These are phyloP conservation scores for Irpex lacteus DNA, from an alignment of 1,284 basidiomycete genomes.

Conservation along the genomic window DNA sequence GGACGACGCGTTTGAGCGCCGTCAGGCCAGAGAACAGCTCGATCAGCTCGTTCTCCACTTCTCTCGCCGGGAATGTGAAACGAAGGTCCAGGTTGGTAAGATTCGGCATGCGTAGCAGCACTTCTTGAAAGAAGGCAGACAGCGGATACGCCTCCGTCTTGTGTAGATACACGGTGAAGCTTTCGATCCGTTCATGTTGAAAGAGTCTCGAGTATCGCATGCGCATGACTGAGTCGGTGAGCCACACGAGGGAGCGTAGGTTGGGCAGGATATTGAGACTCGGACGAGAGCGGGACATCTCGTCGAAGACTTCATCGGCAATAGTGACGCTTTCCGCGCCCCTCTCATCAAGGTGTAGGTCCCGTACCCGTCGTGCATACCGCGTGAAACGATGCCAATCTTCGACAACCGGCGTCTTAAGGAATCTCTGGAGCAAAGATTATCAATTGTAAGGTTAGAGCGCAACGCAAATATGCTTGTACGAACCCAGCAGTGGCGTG, in stretches of 20 bases:
- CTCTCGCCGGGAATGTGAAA: slow-evolving; percentile 32
- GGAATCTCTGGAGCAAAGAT: no score
- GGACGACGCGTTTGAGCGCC: slow-evolving; percentile 44
- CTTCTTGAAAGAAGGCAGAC: slow-evolving; percentile 43
- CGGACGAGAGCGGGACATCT: slow-evolving; percentile 52
- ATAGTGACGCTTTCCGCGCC: background rate
- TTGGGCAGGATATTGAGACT: slow-evolving; percentile 51
- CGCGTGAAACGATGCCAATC: slow-evolving; percentile 57
- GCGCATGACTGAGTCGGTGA: slow-evolving; percentile 18
- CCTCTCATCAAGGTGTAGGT: slow-evolving; percentile 19
- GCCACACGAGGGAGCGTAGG: slow-evolving; percentile 43
- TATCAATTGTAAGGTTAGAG: no score
- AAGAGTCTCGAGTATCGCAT: slow-evolving; percentile 40
- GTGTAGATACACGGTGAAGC: slow-evolving; percentile 31
- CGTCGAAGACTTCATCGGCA: slow-evolving; percentile 39
- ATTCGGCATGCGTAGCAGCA: slow-evolving; percentile 49
- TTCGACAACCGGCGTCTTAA: slow-evolving; percentile 29
- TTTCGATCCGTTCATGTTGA: slow-evolving; percentile 39
- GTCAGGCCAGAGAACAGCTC: slow-evolving; percentile 39
- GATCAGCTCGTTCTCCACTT: slow-evolving; percentile 35
- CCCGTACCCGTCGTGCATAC: slow-evolving; percentile 53
- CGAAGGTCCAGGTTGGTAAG: slow-evolving; percentile 44
- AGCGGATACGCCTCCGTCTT: slow-evolving; percentile 21
- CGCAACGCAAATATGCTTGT: no score
- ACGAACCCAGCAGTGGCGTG: background rate